Evolutionary conservation across 495 filamentous ascomycete species (phyloP).

Genomic region (Penicillium crystallinum): DNA sequence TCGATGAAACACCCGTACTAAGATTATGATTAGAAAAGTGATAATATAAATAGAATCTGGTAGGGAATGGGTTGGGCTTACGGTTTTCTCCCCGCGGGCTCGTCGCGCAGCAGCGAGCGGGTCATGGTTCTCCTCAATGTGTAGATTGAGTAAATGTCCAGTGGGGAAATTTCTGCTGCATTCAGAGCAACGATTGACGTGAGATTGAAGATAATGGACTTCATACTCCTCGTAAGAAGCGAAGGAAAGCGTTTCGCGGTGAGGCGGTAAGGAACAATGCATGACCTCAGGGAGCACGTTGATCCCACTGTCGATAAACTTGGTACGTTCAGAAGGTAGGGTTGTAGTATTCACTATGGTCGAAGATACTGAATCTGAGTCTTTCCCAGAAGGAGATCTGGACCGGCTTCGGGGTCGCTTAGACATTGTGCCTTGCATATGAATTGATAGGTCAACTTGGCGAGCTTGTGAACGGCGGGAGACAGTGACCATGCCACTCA

Average conservation of each 20-base stretch:
- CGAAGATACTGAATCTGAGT: conserved; percentile 20
- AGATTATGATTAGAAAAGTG: not conserved
- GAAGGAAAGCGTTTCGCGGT: conserved; percentile 64
- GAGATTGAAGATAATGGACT: conserved; percentile 72
- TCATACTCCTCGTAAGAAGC: conserved; percentile 77
- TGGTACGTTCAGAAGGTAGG: conserved; percentile 19
- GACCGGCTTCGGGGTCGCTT: conserved; percentile 57
- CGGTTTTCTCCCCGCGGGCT: conserved; percentile 81
- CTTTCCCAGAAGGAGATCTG: conserved; percentile 20
- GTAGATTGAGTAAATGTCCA: conserved; percentile 65
- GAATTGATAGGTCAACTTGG: conserved; percentile 17
- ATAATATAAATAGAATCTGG: not conserved
- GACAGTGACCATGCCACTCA: not conserved
- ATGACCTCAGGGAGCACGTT: conserved; percentile 42
- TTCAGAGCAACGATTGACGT: conserved; percentile 79
- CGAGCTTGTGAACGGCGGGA: conserved; percentile 4
- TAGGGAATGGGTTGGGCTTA: conserved; percentile 37
- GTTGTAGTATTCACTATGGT: conserved; percentile 17
- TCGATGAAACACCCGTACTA: conserved; percentile 89
- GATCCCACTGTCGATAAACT: conserved; percentile 23
- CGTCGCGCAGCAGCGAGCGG: conserved; percentile 61
- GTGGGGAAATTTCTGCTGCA: conserved; percentile 77
- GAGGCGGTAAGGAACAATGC: conserved; percentile 76
- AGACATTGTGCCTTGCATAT: conserved; percentile 40
- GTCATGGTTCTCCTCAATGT: conserved; percentile 93